phyloP scores from a whole-genome alignment of 441 rosid species.

The Croton setiger region DNA sequence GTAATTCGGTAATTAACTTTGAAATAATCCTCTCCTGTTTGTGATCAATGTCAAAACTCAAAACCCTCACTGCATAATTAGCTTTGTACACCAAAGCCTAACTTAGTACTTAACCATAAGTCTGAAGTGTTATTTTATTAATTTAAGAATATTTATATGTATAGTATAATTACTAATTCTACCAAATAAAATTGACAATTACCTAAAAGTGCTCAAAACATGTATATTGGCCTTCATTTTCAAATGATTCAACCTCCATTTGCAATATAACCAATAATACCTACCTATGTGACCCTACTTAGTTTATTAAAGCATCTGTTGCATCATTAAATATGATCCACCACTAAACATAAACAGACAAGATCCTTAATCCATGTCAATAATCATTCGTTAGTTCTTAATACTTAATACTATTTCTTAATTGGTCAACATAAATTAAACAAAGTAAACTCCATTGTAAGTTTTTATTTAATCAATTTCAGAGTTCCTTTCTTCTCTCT shows the following conservation, averaged over 20 bases:
- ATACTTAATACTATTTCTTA: no score
- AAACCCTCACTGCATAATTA: no score
- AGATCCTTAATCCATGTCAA: background rate
- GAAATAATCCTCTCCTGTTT: no score
- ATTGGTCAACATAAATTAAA: no score
- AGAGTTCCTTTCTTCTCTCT: no score
- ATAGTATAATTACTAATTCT: no score
- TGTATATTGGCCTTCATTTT: background rate
- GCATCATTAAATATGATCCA: slow-evolving; percentile 6
- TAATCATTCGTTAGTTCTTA: background rate
- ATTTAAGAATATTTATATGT: no score
- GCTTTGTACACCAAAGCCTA: no score
- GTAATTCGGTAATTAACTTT: no score
- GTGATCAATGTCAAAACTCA: background rate
- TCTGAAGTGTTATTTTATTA: background rate
- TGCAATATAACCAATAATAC: background rate
- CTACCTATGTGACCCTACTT: background rate
- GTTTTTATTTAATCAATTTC: no score
- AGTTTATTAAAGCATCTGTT: background rate
- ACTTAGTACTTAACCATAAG: background rate
- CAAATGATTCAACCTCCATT: background rate
- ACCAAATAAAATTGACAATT: background rate
- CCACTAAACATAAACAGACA: background rate
- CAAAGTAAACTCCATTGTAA: no score
- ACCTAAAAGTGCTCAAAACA: background rate